Evolutionary conservation across 768 basidiomycete genomes (phyloP), one percentile per base, ranked within the genome.

Genomic region (Boletus rufocinnamomeus): DNA sequence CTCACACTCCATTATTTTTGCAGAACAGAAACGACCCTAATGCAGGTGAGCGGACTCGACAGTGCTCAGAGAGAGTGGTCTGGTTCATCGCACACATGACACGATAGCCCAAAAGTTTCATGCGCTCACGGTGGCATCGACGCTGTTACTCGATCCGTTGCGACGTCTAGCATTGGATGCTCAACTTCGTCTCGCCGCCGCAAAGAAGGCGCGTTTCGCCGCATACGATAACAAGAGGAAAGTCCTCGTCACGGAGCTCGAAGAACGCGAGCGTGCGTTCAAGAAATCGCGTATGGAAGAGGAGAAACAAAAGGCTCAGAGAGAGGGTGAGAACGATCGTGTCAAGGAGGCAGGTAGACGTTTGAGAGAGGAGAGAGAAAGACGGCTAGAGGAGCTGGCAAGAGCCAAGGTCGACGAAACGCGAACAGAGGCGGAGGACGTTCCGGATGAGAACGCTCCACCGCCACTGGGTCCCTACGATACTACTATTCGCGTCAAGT

Each of bases 11-110:
- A 7, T 14, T 23, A 2, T 21, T 17, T 21, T 60, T 64, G 6
- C 71, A 92, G 89, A 91, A 92, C 61, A 85, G 84, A 34, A 84
- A 90, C 59, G 89, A 91, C 67, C 87, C 89, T 40, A 82, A 91
- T 74, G 91, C 91, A 73, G 85, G 88, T 85, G 34, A 49, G 68
- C 1, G 1, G 1, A 28, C 27, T 25, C 64, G 5, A 50, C 32
- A 30, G 23, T 35, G 14, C 34, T 17, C 10, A 19, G 13, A 34
- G 4, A 45, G 9, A 40, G 32, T 34, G n/a, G 52, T 32, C 13
- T 28, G 32, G 23, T 40, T 57, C 41, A 62, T 46, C 25, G n/a
- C 1, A 48, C 4, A 41, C 28, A 27, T 27, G 21, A 48, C 27
- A 47, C 32, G 5, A 30, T 57, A 84, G 88, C 88, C 2, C 81